Conservation (phyloP, 345 rosid species). For the Eucalyptus tenuipes region DNA sequence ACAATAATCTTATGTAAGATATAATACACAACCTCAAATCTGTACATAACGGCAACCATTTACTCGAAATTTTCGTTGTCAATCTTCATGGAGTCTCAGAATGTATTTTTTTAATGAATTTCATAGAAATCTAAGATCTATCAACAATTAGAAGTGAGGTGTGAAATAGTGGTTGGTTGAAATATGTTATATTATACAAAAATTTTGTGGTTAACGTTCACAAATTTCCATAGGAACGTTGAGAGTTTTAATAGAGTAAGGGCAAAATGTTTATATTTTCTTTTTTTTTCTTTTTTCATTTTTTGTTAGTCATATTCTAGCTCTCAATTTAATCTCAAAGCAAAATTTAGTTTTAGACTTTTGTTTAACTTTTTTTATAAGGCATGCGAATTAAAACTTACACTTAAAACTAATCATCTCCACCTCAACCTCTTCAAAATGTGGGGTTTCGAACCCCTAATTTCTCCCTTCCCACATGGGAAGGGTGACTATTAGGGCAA, state of each 20-base stretch:
- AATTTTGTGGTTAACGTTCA: not conserved
- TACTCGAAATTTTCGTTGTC: not conserved
- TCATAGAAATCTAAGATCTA: not conserved
- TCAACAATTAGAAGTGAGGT: not conserved
- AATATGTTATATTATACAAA: not conserved
- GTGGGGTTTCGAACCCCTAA: fast-evolving
- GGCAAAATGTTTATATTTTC: not conserved
- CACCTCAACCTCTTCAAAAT: fast-evolving
- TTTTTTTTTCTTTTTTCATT: no score
- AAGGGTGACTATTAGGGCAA: fast-evolving
- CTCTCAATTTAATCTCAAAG: no score
- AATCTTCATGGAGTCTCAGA: not conserved
- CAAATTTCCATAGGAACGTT: not conserved
- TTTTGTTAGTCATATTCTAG: no score
- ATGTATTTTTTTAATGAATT: not conserved
- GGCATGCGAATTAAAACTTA: fast-evolving
- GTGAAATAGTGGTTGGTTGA: not conserved
- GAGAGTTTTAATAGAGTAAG: not conserved
- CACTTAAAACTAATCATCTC: fast-evolving
- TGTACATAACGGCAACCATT: not conserved
- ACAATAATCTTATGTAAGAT: not conserved
- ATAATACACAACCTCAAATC: not conserved
- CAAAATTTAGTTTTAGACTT: no score
- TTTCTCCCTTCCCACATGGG: fast-evolving
- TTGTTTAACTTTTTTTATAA: no score